Evolutionary conservation across 306 rosid genomes (phyloP), one percentile per base, ranked within the genome.

Genomic region (Cucurbita maxima): DNA sequence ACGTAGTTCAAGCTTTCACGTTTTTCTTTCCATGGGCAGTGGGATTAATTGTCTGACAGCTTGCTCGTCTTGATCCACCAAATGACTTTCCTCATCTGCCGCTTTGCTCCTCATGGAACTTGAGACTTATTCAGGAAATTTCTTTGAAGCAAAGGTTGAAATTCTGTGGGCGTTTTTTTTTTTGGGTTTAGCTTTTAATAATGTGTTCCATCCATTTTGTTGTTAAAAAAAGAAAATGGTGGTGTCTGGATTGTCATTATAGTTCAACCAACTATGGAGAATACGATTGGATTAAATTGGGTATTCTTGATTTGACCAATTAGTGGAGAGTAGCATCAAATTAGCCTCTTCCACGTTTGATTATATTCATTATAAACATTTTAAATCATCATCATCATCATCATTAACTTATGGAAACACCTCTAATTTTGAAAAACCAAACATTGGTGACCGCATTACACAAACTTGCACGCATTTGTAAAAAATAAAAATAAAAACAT

Each of bases 1-100:
- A 44, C 58, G 25, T 47, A 48, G 30, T 50, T 69, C 5, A 69
- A 69, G 5, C 74, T 52, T 50, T 30, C 74, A 69, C 74, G 74
- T 48, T 69, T 69, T 69, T 47, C 45, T 20, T 69, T 69, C 22
- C 74, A 58, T 69, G 74, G 74, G 44, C 58, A 69, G 74, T 69
- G 54, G 43, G 58, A 69, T 69, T 69, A 25, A 43, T 69, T 13
- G 5, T 47, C 43, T 68, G 73, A 68, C 73, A 48, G 25, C 73
- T 30, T 16, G 14, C 6, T 48, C 58, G 14, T 69, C 73, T 69
- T 48, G 48, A 48, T 69, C 58, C 53, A 41, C 72, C 55, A 19
- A 18, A 45, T 44, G 10, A 19, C 56, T 67, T 67, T 67, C 45
- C 67, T 60, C 45, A 36, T 14, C 45, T 60, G 37, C 72, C 22